Conservation (phyloP, 116 monocot species). For the Thalassia testudinum region DNA sequence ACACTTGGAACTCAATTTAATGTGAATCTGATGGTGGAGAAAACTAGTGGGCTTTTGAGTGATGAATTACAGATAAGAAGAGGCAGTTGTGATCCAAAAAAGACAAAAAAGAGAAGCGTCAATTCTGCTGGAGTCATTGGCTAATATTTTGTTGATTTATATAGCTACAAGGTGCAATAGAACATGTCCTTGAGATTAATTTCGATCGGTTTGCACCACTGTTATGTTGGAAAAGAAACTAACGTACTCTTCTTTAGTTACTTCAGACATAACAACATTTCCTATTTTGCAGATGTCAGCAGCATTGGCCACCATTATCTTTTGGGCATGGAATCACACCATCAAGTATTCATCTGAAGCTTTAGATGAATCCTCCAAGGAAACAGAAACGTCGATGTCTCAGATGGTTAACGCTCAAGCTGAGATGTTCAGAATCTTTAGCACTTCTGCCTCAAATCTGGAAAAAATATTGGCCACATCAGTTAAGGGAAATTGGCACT, state of each 20-base stretch:
- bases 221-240: too few species aligned
- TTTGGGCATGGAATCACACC: not conserved
- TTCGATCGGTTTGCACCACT: too few species aligned
- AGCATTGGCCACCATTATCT: not conserved
- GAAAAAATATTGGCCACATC: not conserved
- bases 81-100: too few species aligned
- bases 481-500: not conserved
- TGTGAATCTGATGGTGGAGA: too few species aligned
- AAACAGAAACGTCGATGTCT: not conserved
- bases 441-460: not conserved
- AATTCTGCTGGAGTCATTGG: too few species aligned
- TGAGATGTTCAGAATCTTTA: not conserved
- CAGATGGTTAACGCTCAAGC: not conserved
- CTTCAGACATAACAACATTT: not conserved
- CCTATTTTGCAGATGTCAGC: not conserved
- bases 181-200: too few species aligned
- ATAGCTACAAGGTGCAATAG: too few species aligned
- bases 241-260: not conserved
- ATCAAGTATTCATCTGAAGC: not conserved
- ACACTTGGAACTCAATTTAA: too few species aligned
- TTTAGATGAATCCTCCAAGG: not conserved
- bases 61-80: too few species aligned
- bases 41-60: too few species aligned
- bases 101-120: too few species aligned
- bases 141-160: too few species aligned